These are phyloP conservation scores for Fulvia fulva DNA, from an alignment of 2,329 filamentous ascomycete species.

Conservation along the genomic window DNA sequence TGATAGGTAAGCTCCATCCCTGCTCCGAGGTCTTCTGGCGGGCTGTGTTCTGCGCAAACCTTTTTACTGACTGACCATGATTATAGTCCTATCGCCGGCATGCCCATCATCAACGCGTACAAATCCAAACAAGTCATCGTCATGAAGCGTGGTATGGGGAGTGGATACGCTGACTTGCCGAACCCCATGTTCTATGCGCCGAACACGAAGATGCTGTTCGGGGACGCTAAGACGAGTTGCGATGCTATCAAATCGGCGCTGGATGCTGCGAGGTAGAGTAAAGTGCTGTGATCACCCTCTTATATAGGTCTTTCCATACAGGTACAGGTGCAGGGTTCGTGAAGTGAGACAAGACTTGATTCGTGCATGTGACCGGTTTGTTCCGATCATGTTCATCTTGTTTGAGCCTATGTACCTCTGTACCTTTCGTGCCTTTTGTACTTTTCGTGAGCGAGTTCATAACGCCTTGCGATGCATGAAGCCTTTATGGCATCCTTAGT, in stretches of 20 bases:
- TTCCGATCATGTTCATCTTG: background rate
- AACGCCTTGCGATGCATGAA: conserved; percentile 4
- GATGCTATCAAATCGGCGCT: conserved; percentile 34
- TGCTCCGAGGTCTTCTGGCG: background rate
- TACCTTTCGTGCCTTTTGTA: background rate
- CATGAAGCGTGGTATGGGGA: conserved; percentile 87
- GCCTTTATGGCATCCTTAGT: background rate
- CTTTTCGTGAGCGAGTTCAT: background rate
- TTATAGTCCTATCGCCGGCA: conserved; percentile 73
- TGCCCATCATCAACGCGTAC: conserved; percentile 90
- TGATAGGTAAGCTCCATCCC: conserved; percentile 40
- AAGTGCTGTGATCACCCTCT: background rate
- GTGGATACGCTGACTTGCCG: conserved; percentile 83
- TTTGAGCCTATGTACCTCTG: background rate
- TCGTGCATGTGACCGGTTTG: background rate
- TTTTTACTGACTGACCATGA: conserved; percentile 10
- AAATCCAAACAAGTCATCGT: conserved; percentile 91
- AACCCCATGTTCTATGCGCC: conserved; percentile 79
- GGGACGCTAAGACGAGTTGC: conserved; percentile 66
- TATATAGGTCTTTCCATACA: background rate
- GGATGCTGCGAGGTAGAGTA: conserved; percentile 19
- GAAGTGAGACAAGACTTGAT: background rate
- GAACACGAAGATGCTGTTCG: conserved; percentile 85
- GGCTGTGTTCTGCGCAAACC: background rate
- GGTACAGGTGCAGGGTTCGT: background rate